Conservation (phyloP, 2,329 filamentous ascomycete species). For the Trichoderma hamatum region DNA sequence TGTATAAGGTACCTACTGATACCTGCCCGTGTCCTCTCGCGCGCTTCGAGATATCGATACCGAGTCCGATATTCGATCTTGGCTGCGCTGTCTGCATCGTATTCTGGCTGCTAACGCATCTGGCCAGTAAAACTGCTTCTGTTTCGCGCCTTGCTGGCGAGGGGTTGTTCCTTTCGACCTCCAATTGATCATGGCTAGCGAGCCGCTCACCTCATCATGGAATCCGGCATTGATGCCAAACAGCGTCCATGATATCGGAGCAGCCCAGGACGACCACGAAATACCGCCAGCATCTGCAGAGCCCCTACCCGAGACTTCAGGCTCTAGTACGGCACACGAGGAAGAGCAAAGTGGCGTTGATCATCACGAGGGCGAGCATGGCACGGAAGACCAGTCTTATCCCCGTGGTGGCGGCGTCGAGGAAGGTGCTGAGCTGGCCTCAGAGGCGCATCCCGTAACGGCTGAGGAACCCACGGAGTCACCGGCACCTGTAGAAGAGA, state of each 20-base stretch:
- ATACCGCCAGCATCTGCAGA: constrained; percentile 16
- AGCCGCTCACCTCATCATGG: constrained; percentile 44
- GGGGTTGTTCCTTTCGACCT: constrained; percentile 10
- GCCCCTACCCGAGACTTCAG: constrained; percentile 14
- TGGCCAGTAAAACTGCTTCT: constrained; percentile 6
- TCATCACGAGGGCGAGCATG: constrained; percentile 20
- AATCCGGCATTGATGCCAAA: constrained; percentile 48
- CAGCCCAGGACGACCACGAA: constrained; percentile 28
- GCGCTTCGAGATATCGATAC: not conserved
- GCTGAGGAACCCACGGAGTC: constrained; percentile 10
- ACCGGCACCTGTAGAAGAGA: not conserved
- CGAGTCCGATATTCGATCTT: not conserved
- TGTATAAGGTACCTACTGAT: constrained; percentile 29
- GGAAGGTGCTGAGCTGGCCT: constrained; percentile 34
- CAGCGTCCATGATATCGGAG: constrained; percentile 31
- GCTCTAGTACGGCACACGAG: not conserved
- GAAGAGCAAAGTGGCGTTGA: not conserved
- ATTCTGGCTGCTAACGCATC: constrained; percentile 11
- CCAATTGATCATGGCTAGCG: constrained; percentile 43
- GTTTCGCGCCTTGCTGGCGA: constrained; percentile 19
- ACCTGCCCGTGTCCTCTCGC: not conserved
- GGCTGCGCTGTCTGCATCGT: constrained; percentile 8
- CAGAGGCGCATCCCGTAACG: constrained; percentile 29
- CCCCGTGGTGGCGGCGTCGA: constrained; percentile 34
- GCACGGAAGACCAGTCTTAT: constrained; percentile 30